Conservation (phyloP, 2,329 filamentous ascomycete species). For the Coniochaeta sp. region DNA sequence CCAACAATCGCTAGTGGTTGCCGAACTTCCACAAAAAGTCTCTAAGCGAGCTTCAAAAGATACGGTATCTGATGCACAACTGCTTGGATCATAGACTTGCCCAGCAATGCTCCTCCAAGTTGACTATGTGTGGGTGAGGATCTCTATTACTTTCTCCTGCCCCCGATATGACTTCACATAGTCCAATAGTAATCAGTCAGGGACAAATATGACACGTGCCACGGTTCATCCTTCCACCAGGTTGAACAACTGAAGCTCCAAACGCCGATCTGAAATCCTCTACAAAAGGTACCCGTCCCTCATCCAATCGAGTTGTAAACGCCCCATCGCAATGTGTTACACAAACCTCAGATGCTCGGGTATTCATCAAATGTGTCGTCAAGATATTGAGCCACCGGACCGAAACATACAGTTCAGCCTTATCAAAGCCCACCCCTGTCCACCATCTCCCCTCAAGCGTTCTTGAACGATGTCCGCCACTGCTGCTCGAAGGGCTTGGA, state of each 20-base stretch:
- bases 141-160: not conserved
- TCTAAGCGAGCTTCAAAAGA: not conserved
- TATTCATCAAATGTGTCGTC: slow-evolving; percentile 2
- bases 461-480: slow-evolving; percentile 41
- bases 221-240: not conserved
- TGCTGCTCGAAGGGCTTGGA: slow-evolving; percentile 45
- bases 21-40: no score
- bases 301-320: slow-evolving; percentile 1
- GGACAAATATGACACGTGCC: not conserved
- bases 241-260: not conserved
- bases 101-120: not conserved
- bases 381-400: not conserved
- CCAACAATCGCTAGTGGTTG: not conserved
- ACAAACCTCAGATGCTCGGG: not conserved
- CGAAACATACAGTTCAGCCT: not conserved
- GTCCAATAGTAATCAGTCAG: not conserved
- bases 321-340: slow-evolving; percentile 1
- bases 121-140: not conserved
- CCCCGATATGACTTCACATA: not conserved
- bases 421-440: not conserved
- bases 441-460: slow-evolving; percentile 25
- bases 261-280: not conserved
- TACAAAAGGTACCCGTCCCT: not conserved
- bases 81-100: not conserved
- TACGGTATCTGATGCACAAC: not conserved